phyloP scores from a whole-genome alignment of 1,284 basidiomycete species.

The Cryptococcus sp. region DNA sequence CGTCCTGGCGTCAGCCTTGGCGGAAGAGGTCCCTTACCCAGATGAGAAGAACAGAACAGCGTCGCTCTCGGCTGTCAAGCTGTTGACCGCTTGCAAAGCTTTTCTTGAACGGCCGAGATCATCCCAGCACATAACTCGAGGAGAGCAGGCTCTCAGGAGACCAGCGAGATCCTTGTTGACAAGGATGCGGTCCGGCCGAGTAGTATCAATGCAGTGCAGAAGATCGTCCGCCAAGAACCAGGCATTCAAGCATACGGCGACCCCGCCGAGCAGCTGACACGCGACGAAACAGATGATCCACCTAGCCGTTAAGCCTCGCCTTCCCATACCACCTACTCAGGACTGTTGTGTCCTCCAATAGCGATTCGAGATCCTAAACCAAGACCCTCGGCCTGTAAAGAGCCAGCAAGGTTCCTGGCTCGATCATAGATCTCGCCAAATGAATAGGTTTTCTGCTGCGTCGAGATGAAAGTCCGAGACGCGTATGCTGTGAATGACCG shows the following conservation, averaged over 20 bases:
- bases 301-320: constrained; percentile 7
- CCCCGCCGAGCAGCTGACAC: constrained; percentile 34
- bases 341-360: constrained; percentile 34
- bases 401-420: constrained; percentile 19
- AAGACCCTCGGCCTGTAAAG: constrained; percentile 28
- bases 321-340: constrained; percentile 19
- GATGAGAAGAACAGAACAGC: constrained; percentile 43
- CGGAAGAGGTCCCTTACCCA: constrained; percentile 22
- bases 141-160: neutral
- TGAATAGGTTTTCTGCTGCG: constrained; percentile 6
- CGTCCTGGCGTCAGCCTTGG: constrained; percentile 18
- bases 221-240: constrained; percentile 33
- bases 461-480: constrained; percentile 30
- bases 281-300: constrained; percentile 37
- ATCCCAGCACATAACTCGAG: neutral
- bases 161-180: constrained; percentile 27
- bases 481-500: constrained; percentile 16
- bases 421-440: constrained; percentile 24
- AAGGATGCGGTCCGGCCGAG: constrained; percentile 24
- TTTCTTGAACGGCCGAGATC: constrained; percentile 4
- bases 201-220: constrained; percentile 27
- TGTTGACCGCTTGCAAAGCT: constrained; percentile 13
- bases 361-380: constrained; percentile 28
- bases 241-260: constrained; percentile 36
- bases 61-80: constrained; percentile 32